These are phyloP conservation scores for Pistacia atlantica DNA, from an alignment of 345 rosid species.

Conservation along the genomic window DNA sequence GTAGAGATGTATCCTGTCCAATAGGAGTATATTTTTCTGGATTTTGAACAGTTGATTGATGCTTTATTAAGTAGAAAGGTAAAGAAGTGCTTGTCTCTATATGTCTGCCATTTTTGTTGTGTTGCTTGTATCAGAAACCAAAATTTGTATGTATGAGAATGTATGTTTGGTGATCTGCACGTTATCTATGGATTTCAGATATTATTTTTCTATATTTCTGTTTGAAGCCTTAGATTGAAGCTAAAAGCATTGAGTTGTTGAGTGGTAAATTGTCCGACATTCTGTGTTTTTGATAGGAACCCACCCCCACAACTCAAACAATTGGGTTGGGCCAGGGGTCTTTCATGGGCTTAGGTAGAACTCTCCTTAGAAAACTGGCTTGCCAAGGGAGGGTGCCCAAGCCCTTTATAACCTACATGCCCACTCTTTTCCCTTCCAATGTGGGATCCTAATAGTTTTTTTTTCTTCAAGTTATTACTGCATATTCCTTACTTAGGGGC, in stretches of 20 bases:
- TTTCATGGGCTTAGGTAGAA: no score
- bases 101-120: not conserved
- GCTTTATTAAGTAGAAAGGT: not conserved
- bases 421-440: no score
- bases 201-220: not conserved
- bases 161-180: not conserved
- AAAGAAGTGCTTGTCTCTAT: not conserved
- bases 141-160: not conserved
- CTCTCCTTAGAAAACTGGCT: no score
- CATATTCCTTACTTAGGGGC: not conserved
- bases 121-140: conserved; percentile 3
- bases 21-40: not conserved
- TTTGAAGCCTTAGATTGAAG: not conserved
- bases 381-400: no score
- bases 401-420: no score
- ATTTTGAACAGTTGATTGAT: conserved; percentile 4
- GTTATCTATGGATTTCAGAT: conserved; percentile 1
- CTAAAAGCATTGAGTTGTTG: not conserved
- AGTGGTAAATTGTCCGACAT: not conserved
- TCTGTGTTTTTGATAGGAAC: not conserved
- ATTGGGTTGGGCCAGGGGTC: no score
- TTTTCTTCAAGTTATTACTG: not conserved
- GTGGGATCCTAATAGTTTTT: no score
- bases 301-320: no score
- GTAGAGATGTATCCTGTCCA: not conserved